Conservation (phyloP, 169 alveolate species). For the Plasmodium vivax region DNA sequence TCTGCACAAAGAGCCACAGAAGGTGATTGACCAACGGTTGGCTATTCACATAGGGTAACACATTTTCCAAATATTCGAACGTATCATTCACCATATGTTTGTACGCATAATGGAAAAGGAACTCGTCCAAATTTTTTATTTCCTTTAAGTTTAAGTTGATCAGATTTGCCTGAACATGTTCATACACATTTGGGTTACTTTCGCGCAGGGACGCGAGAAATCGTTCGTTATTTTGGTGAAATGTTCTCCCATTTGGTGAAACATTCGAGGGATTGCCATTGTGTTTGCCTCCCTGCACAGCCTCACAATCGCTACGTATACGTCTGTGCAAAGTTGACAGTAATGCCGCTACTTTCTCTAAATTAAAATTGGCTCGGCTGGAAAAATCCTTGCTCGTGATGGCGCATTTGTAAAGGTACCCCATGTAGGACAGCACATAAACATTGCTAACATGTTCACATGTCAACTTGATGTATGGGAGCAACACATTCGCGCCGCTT, state of each 20-base stretch:
- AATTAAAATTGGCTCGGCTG: neutral
- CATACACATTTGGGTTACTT: conserved; percentile 46
- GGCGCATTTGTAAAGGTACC: conserved; percentile 16
- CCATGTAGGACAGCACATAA: conserved; percentile 30
- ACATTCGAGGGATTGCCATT: neutral
- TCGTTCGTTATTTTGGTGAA: conserved; percentile 6
- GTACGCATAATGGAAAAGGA: conserved; percentile 30
- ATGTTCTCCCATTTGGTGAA: neutral
- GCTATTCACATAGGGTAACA: conserved; percentile 20
- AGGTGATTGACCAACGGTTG: neutral
- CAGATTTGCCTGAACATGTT: conserved; percentile 17
- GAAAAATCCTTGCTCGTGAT: neutral
- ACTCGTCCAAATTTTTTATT: conserved; percentile 12
- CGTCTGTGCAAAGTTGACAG: conserved; percentile 3
- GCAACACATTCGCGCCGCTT: neutral
- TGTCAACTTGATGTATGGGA: neutral
- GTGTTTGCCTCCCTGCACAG: neutral
- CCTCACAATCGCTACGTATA: neutral
- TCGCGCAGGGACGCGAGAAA: conserved; percentile 11
- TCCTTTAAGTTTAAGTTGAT: neutral
- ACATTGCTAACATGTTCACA: conserved; percentile 35
- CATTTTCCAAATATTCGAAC: conserved; percentile 7
- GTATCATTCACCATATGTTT: conserved; percentile 54
- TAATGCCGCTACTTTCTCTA: neutral
- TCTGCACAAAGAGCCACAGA: conserved; percentile 22